These are phyloP conservation scores for Kwoniella mangroviensis DNA, from an alignment of 768 basidiomycete genomes.

Conservation along the genomic window DNA sequence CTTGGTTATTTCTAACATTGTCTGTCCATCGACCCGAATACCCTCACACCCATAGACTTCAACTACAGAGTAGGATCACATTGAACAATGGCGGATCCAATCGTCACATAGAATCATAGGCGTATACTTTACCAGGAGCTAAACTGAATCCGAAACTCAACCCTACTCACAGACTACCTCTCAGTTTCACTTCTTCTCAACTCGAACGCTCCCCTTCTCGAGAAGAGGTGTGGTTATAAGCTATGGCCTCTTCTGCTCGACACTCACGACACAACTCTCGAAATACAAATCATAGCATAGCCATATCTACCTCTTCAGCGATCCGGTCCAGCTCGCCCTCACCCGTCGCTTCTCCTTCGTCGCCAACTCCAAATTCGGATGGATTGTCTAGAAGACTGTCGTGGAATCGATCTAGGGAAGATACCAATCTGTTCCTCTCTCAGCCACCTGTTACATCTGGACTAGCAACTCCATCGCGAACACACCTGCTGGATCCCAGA, in stretches of 20 bases:
- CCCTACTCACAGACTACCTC: too few relatives aligned
- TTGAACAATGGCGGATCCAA: too few relatives aligned
- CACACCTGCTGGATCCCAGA: conserved; percentile 16
- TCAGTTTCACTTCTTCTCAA: not conserved
- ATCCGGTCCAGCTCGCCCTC: conserved; percentile 32
- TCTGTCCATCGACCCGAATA: not conserved
- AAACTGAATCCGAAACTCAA: too few relatives aligned
- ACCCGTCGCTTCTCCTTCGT: conserved; percentile 42
- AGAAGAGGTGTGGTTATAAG: conserved; percentile 1
- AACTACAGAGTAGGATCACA: not conserved
- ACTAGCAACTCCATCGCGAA: conserved; percentile 6
- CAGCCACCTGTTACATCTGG: not conserved
- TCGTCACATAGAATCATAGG: too few relatives aligned
- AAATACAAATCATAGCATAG: conserved; percentile 15
- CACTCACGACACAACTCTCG: conserved; percentile 12
- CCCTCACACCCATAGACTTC: not conserved
- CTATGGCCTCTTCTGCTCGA: conserved; percentile 4
- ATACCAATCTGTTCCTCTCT: conserved; percentile 6
- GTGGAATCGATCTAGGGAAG: conserved; percentile 34
- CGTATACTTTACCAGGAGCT: too few relatives aligned
- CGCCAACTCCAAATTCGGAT: conserved; percentile 27
- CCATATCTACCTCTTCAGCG: conserved; percentile 29
- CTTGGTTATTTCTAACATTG: not conserved
- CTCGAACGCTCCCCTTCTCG: not conserved
- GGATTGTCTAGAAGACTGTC: conserved; percentile 40